Evolutionary conservation across 2,329 filamentous ascomycete genomes (phyloP), one percentile per base, ranked within the genome.

Genomic region (Sporothrix euskadiensis): DNA sequence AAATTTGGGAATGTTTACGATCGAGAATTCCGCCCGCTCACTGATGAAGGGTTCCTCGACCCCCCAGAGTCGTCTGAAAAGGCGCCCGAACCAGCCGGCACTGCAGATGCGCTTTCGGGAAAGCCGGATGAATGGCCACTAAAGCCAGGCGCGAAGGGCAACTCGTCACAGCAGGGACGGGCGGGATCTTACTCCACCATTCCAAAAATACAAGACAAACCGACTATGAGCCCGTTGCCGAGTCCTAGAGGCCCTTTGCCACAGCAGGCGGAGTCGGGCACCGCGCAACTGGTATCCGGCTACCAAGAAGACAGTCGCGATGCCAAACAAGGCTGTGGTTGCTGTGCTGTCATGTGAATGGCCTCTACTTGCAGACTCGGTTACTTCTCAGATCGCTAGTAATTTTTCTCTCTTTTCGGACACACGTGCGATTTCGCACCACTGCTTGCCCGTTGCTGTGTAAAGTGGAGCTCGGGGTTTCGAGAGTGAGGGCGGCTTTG

Each of bases 1-100:
- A 94, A 93, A 76, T 92, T 93, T 76, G 94, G 94, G 3, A 93
- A 89, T 74, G 87, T 91, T 35, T 98, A 97, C 80, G 94, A 97
- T 82, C 92, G 90, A 75, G 91, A 97, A 74, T 96, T 98, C 83
- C 90, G 92, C 22, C 91, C 94, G 6, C 84, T 98, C 75, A 96
- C 92, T 52, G 88, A 92, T 68, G 88, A 92, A 63, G 82, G 83
- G 3, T 84, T 88, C 76, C 78, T 83, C 49, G 84, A 80, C 74
- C 85, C 84, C 1, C 84, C 86, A 5, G 85, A 84, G 70, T 41
- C 76, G 26, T 81, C 78, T n/a, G 81, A 81, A 68, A 74, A 77
- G 14, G 69, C 75, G 8, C 57, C 75, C 39, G 41, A 22, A 74
- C 80, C 72, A 75, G 78, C 63, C 8, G 26, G 30, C 14, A 4